Evolutionary conservation across 2,329 filamentous ascomycete species (phyloP), one percentile per base, ranked within the genome.

Genomic region (Colletotrichum destructivum): DNA sequence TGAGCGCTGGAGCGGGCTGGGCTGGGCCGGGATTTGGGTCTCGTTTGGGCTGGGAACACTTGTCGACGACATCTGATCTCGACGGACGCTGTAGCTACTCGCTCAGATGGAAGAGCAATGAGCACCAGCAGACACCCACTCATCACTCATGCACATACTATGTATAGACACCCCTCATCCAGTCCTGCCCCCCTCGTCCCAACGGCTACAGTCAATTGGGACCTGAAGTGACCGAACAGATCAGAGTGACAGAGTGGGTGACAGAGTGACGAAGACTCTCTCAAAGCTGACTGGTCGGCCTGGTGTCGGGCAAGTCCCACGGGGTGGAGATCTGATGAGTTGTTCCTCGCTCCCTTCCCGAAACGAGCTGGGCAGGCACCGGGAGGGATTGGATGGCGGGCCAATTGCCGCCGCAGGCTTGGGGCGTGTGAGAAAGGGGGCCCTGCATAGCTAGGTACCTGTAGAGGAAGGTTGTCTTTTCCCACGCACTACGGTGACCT

Each of bases 311-410:
- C 31, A 38, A 23, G 62, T 70, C 67, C 62, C 67, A 69, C 65
- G 57, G 69, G 62, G 69, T 70, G 66, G 70, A 66, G 67, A 38
- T 49, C 71, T 67, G 71, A 71, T 73, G 67, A 71, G 62, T 71
- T 71, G 71, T 67, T 49, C 68, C 31, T 71, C 67, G 52, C 71
- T 71, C 68, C 59, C 65, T 71, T 71, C 69, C 69, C 69, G 46
- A 71, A 71, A 62, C 21, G 59, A 71, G 69, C 69, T 71, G 54
- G 65, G 46, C 11, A 62, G 38, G 35, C 61, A 63, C 21, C 35
- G 56, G 21, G 61, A 54, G 57, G 57, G 52, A 59, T 40, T 49
- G 52, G 54, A 47, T 52, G 49, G 61, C 65, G 59, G 69, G 59
- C 71, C 67, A 71, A 71, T 73, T 71, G 68, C 71, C 68, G 71